Percentiles rank a stretch among this genome's conserved stretches.
Evolutionary conservation across 2,329 filamentous ascomycete species (phyloP).

Genomic region (Rutstroemia sp.): DNA sequence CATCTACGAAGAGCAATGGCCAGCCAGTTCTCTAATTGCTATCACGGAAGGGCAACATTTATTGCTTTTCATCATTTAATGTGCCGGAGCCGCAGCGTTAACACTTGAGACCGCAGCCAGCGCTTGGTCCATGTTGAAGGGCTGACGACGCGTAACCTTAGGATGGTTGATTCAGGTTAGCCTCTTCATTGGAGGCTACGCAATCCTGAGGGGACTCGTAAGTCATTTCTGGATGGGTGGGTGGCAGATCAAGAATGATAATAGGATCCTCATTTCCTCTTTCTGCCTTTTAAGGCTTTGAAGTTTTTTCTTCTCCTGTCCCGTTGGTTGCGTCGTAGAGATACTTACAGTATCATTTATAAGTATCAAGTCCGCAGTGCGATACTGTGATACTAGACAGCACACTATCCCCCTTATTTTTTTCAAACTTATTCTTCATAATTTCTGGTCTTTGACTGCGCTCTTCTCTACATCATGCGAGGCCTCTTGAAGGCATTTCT

Average conservation of each 20-base stretch:
- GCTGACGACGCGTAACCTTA: constrained; percentile 3
- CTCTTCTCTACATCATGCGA: constrained; percentile 21
- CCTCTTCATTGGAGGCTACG: neutral
- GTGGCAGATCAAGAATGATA: neutral
- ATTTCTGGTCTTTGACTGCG: neutral
- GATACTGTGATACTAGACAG: neutral
- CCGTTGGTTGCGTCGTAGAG: too few species aligned
- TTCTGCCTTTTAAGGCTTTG: too few species aligned
- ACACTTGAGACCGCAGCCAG: neutral
- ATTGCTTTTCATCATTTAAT: neutral
- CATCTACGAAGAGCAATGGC: too few species aligned
- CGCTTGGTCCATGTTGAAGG: neutral
- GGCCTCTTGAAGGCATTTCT: constrained; percentile 27
- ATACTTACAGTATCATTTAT: too few species aligned
- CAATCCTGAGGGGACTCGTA: constrained; percentile 1
- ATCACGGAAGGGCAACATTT: neutral
- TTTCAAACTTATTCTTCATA: neutral
- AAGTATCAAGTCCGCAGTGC: too few species aligned
- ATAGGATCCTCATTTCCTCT: too few species aligned
- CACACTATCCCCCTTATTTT: neutral
- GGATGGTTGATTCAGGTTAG: neutral
- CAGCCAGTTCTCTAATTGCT: too few species aligned
- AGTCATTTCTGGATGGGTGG: neutral
- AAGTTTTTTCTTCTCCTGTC: too few species aligned
- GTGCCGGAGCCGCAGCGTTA: neutral